These are phyloP conservation scores for Metarhizium album DNA, from an alignment of 2,329 filamentous ascomycete species.

Conservation along the genomic window DNA sequence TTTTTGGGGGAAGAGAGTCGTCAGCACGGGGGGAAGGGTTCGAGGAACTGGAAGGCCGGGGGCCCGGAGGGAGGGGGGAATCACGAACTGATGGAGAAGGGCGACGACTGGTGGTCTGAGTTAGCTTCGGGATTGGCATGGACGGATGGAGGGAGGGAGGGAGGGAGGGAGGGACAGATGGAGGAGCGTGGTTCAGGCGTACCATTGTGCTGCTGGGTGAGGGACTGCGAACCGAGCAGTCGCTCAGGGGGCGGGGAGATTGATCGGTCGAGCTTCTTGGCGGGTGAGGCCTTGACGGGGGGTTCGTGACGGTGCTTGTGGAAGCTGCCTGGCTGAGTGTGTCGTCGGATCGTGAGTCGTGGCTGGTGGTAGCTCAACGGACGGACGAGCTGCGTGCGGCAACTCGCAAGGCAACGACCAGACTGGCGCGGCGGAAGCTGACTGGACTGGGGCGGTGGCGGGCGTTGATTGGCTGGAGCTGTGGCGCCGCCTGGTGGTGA, in stretches of 20 bases:
- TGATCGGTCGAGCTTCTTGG: neutral
- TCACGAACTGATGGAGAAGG: slow-evolving; percentile 84
- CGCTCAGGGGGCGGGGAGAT: neutral
- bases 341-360: no score
- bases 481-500: no score
- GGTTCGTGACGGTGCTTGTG: neutral
- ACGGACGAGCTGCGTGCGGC: neutral
- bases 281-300: neutral
- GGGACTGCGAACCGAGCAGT: neutral
- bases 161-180: no score
- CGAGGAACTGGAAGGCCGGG: no score
- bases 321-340: slow-evolving; percentile 1
- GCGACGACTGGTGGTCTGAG: slow-evolving; percentile 55
- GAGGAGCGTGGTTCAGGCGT: neutral
- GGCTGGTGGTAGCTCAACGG: neutral
- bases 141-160: no score
- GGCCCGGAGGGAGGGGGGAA: neutral
- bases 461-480: slow-evolving; percentile 9
- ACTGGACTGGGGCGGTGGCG: neutral
- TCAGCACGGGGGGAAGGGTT: neutral
- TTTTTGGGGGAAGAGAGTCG: slow-evolving; percentile 17
- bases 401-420: no score
- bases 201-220: slow-evolving; percentile 4
- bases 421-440: neutral
- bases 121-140: slow-evolving; percentile 11